Evolutionary conservation across 164 flowering plant genomes (phyloP), one percentile per base, ranked within the genome.

Genomic region (Dillenia turbinata): DNA sequence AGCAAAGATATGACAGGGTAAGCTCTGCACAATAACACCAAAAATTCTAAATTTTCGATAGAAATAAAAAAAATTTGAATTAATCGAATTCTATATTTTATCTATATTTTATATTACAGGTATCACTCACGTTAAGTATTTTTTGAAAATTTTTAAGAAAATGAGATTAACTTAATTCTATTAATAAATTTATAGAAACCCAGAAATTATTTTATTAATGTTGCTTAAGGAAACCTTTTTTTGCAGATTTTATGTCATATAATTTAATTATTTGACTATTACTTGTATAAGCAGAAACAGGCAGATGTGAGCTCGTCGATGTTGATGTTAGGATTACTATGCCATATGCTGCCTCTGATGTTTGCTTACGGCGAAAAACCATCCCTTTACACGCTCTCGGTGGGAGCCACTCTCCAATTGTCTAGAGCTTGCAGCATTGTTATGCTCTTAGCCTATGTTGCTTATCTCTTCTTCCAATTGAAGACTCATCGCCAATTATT

Each of bases 351-450:
- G 62, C 96, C 99, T 2, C 46, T 91, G 84, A 62, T 89, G 73
- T 89, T 84, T 64, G 70, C 64, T 24, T 72, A 69, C 56, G 74
- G 78, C 1, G 80, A 59, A 0, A 61, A 19, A 26, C 33, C 33
- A 26, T 26, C 33, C 10, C 17, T 74, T 0, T 62, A 17, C 2
- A 53, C 60, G 8, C 9, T 51, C 9, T 55, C 68, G 2, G 73
- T 65, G 0, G 55, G 63, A 1, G 71, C 84, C 1, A 75, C 79
- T 1, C 84, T 94, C 2, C 58, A 57, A 3, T 57, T 93, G 69
- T 94, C 99, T 0, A 79, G 99, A 75, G 89, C 73, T 1, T 75
- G 85, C 63, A 80, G 89, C 81, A 81, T 94, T 12, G 63, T 91
- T 0, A 91, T 94, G 99, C 79, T 94, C 0, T 9, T 86, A 33